Percentiles rank a stretch among this genome's conserved stretches.
Conservation (phyloP, 2,329 filamentous ascomycete species). For the Colletotrichum orbiculare region DNA sequence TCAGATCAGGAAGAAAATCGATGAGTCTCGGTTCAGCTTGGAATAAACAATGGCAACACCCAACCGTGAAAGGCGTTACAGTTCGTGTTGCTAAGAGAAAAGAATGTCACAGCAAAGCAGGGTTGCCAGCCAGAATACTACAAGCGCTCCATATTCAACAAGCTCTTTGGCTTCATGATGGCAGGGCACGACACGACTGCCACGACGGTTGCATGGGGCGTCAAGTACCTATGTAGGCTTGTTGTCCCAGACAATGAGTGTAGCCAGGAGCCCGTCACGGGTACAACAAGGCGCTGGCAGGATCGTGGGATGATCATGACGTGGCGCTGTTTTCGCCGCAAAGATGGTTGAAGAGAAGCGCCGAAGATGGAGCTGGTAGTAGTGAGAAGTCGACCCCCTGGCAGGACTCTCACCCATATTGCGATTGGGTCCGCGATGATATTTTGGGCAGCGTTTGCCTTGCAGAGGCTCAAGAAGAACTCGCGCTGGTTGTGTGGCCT, state of each 20-base stretch:
- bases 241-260: slow-evolving; percentile 16
- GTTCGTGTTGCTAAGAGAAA: slow-evolving; percentile 47
- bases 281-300: background rate
- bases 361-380: slow-evolving; percentile 3
- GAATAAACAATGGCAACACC: slow-evolving; percentile 37
- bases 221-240: slow-evolving; percentile 39
- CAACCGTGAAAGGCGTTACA: slow-evolving; percentile 46
- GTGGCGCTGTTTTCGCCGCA: slow-evolving; percentile 38
- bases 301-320: slow-evolving; percentile 24
- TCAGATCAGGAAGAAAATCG: slow-evolving; percentile 42
- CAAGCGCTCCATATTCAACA: slow-evolving; percentile 3
- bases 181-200: slow-evolving; percentile 24
- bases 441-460: slow-evolving; percentile 50
- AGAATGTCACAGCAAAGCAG: slow-evolving; percentile 40
- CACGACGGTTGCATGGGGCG: slow-evolving; percentile 16
- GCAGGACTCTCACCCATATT: slow-evolving; percentile 51
- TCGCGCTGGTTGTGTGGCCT: slow-evolving; percentile 50
- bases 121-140: background rate
- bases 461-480: slow-evolving; percentile 46
- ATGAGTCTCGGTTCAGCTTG: slow-evolving; percentile 36
- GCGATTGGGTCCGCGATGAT: slow-evolving; percentile 48
- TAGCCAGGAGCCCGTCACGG: slow-evolving; percentile 35
- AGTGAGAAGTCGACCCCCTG: slow-evolving; percentile 40
- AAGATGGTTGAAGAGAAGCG: slow-evolving; percentile 36
- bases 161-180: slow-evolving; percentile 14